Evolutionary conservation across 345 rosid genomes (phyloP).

Genomic region (Leavenworthia alabamica): DNA sequence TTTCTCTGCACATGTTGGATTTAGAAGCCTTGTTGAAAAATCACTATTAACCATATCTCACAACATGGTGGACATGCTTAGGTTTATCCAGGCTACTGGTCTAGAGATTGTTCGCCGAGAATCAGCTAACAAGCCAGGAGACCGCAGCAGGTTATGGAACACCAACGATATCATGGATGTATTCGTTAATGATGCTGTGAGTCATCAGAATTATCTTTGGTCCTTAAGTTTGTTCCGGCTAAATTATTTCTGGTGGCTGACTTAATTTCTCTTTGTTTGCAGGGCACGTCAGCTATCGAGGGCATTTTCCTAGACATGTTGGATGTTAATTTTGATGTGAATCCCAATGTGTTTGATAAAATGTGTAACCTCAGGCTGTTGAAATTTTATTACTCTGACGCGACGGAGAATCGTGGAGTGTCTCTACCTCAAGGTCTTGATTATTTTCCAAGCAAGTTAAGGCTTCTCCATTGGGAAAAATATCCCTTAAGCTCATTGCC

Average conservation of each 20-base stretch:
- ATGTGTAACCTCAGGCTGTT: constrained; percentile 26
- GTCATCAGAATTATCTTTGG: neutral
- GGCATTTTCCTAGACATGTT: constrained; percentile 27
- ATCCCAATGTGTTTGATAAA: neutral
- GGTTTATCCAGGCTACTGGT: constrained; percentile 30
- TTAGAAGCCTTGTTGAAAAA: constrained; percentile 32
- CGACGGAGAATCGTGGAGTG: neutral
- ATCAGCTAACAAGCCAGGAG: constrained; percentile 20
- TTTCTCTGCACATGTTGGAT: constrained; percentile 27
- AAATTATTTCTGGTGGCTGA: too few species aligned
- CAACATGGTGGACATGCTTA: constrained; percentile 15
- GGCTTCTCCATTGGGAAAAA: constrained; percentile 26
- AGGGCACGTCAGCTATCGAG: constrained; percentile 33
- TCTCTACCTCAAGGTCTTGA: constrained; percentile 1
- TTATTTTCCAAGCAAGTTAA: constrained; percentile 11
- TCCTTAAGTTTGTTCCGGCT: too few species aligned
- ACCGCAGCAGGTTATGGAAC: constrained; percentile 26
- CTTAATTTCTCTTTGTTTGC: neutral
- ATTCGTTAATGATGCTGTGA: constrained; percentile 7
- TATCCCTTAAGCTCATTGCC: constrained; percentile 32
- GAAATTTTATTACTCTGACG: neutral
- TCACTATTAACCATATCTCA: constrained; percentile 21
- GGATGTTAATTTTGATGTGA: neutral
- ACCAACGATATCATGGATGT: neutral
- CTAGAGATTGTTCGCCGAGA: constrained; percentile 23